phyloP scores from a whole-genome alignment of 2,329 filamentous ascomycete species.

The Xylariales sp. region DNA sequence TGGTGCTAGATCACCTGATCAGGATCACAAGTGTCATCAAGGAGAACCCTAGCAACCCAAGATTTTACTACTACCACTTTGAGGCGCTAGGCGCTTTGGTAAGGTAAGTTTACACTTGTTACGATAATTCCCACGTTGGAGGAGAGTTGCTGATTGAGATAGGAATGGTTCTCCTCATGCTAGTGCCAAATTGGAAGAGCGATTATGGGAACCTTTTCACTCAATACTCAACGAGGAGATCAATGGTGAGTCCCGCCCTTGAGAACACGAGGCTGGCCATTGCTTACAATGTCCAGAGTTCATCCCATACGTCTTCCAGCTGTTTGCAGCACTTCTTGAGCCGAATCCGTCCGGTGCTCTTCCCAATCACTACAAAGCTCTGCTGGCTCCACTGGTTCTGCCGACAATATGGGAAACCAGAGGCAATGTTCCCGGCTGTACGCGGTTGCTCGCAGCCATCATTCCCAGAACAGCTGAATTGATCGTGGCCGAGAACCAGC shows the following conservation, averaged over 20 bases:
- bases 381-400: slow-evolving; percentile 73
- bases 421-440: slow-evolving; percentile 88
- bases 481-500: slow-evolving; percentile 73
- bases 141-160: too few species aligned
- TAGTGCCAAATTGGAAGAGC: slow-evolving; percentile 70
- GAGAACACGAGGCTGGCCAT: neutral
- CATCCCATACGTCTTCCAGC: slow-evolving; percentile 92
- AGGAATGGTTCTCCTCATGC: slow-evolving; percentile 62
- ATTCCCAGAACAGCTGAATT: slow-evolving; percentile 70
- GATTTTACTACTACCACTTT: slow-evolving; percentile 98
- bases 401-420: slow-evolving; percentile 86
- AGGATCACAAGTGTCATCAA: slow-evolving; percentile 89
- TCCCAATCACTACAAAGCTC: slow-evolving; percentile 72
- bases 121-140: too few species aligned
- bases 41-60: slow-evolving; percentile 91
- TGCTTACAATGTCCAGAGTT: slow-evolving; percentile 62
- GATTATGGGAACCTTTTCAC: slow-evolving; percentile 79
- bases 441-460: slow-evolving; percentile 77
- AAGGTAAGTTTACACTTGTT: slow-evolving; percentile 43
- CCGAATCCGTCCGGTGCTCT: slow-evolving; percentile 74
- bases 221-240: slow-evolving; percentile 76
- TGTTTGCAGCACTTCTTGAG: slow-evolving; percentile 87
- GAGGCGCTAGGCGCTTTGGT: slow-evolving; percentile 90
- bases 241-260: slow-evolving; percentile 50
- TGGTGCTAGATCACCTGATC: slow-evolving; percentile 77